These are phyloP conservation scores for Scutellaria galericulata DNA, from an alignment of 257 asterid genomes.

Conservation along the genomic window DNA sequence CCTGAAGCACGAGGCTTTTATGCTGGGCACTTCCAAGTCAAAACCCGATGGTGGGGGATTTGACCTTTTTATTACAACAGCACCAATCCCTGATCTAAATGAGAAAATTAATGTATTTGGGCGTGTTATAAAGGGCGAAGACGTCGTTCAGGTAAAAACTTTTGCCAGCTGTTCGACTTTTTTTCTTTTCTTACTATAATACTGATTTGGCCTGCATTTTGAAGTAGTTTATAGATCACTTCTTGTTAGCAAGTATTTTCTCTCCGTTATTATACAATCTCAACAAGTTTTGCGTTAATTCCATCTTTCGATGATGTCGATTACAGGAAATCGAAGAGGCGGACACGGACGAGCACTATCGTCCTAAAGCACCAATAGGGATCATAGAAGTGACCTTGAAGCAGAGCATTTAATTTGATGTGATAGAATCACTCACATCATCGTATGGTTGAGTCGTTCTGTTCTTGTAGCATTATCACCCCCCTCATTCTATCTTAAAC, in stretches of 20 bases:
- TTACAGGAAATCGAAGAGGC: constrained; percentile 95
- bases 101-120: constrained; percentile 88
- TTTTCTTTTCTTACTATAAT: not conserved
- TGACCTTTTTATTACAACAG: constrained; percentile 86
- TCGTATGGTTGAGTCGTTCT: constrained; percentile 31
- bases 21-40: constrained; percentile 91
- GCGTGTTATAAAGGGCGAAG: constrained; percentile 91
- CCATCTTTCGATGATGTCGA: constrained; percentile 21
- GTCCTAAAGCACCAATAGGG: constrained; percentile 77
- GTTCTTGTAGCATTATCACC: constrained; percentile 34
- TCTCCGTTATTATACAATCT: not conserved
- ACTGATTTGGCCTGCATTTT: not conserved
- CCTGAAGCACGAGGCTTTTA: constrained; percentile 96
- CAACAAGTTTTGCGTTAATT: constrained; percentile 8
- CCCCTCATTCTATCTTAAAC: constrained; percentile 26
- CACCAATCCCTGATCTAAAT: constrained; percentile 88
- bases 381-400: constrained; percentile 69
- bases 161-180: not conserved
- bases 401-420: constrained; percentile 48
- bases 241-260: not conserved
- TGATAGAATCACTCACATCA: not conserved
- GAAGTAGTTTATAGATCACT: not conserved
- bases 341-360: constrained; percentile 94
- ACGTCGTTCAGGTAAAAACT: constrained; percentile 82
- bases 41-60: constrained; percentile 66